Conservation (phyloP, 140 eudicot species). For the Erigeron philadelphicus region DNA sequence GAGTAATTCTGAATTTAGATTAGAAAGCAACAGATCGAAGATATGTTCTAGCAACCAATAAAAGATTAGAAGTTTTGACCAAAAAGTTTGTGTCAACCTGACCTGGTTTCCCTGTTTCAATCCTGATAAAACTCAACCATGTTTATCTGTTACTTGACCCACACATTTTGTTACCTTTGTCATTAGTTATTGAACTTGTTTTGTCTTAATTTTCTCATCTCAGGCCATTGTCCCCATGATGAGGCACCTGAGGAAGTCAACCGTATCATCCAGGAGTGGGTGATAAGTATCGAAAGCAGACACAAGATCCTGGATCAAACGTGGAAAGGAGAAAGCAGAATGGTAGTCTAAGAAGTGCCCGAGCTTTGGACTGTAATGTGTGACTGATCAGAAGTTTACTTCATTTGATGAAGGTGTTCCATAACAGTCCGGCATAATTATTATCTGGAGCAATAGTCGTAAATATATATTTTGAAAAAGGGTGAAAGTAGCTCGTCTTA, state of each 20-base stretch:
- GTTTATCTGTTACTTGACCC: background rate
- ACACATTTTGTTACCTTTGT: constrained; percentile 1
- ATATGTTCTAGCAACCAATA: no score
- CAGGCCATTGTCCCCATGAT: constrained; percentile 97
- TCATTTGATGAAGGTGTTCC: no score
- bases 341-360: constrained; percentile 3
- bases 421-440: no score
- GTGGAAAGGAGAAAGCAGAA: constrained; percentile 18
- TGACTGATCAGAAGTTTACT: no score
- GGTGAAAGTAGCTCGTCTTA: no score
- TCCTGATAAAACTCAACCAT: background rate
- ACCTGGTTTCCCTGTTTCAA: no score
- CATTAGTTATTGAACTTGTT: background rate
- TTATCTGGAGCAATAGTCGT: no score
- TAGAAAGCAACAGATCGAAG: no score
- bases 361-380: no score
- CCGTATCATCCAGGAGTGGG: constrained; percentile 62
- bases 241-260: constrained; percentile 50
- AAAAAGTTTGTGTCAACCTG: background rate
- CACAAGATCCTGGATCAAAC: constrained; percentile 6
- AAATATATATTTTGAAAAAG: no score
- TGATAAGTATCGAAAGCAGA: constrained; percentile 34
- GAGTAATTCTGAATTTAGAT: no score
- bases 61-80: background rate
- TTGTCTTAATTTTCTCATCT: background rate